Base-by-base conservation (phyloP, 1,284 basidiomycete genomes). In the Rhodotorula sp. region DNA sequence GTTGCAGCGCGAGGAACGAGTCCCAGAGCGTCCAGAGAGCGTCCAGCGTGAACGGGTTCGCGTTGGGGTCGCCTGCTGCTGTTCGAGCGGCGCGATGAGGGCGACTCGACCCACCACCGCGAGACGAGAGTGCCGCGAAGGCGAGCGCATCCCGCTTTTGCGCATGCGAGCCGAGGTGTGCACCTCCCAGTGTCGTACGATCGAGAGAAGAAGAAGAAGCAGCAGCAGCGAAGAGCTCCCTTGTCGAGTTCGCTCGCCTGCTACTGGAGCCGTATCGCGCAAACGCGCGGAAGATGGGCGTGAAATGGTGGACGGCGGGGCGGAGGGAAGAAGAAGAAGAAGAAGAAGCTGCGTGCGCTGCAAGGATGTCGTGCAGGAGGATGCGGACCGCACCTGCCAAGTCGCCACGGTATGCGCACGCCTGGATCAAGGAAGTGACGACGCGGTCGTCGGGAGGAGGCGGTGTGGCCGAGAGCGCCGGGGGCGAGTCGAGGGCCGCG, bases 231-330 rank as follows among this genome's bases (percentile, higher is more conserved):
- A 43, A 43, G 38, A 43, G 38, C 38, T 43, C 38, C 38, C 38
- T 43, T 10, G 38, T 61, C 48, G 28, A 10, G 28, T 50, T 50
- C 31, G 48, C 60, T 57, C 56, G 60, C 60, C 38, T 16, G n/a
- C 23, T 3, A n/a, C 14, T 12, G 31, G 5, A 38, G 47, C 70
- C 73, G 62, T 65, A 65, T 6, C 31, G 47, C 10, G 68, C 73
- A 45, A 75, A 75, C 2, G 64, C 69, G 26, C 63, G 64, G 56
- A 75, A 76, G 43, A 76, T 56, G 16, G 59, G 57, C 14, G 61
- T 47, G n/a, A 69, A 76, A 43, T 68, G 64, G 38, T 66, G 65
- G 12, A 64, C 55, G 2, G 57, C 48, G 12, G 72, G 72, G 1
- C 54, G 54, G 8, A 26, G 38, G 34, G 34, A 38, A 38, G 34